phyloP scores from a whole-genome alignment of 108 stramenopile species.

The Stephanodiscus minutulus region DNA sequence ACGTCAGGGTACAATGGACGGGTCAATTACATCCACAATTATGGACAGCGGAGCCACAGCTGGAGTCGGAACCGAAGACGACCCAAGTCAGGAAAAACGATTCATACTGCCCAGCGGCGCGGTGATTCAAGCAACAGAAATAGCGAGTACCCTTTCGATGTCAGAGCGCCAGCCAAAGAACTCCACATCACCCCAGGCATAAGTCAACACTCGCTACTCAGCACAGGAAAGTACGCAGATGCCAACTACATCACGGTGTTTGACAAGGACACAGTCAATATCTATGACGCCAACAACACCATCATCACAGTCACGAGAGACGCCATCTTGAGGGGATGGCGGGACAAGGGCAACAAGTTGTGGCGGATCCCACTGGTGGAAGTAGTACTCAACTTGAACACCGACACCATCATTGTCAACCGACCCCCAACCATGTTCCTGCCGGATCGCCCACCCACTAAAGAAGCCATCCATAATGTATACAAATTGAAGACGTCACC shows the following conservation, averaged over 20 bases:
- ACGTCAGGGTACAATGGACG: too few species aligned
- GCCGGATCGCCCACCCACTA: background rate
- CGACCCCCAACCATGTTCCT: background rate
- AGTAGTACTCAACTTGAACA: background rate
- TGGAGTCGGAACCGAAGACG: background rate
- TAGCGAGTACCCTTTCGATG: background rate
- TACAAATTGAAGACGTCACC: background rate
- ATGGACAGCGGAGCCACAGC: background rate
- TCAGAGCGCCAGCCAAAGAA: background rate
- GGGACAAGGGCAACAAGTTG: background rate
- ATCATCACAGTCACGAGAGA: background rate
- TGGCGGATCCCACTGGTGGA: background rate
- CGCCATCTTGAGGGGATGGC: background rate
- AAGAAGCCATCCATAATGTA: constrained; percentile 1
- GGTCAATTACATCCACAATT: background rate
- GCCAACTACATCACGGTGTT: background rate
- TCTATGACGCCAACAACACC: background rate
- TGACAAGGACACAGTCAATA: background rate
- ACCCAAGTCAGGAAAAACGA: background rate
- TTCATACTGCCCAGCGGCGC: background rate
- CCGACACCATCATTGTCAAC: background rate
- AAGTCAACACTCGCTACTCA: background rate
- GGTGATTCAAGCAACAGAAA: background rate
- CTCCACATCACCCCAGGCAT: background rate
- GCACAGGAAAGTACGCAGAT: background rate